A percentile compares a stretch with the other conserved stretches of the same genome.
Conservation (phyloP, 495 filamentous ascomycete genomes). For the Tuber melanosporum region DNA sequence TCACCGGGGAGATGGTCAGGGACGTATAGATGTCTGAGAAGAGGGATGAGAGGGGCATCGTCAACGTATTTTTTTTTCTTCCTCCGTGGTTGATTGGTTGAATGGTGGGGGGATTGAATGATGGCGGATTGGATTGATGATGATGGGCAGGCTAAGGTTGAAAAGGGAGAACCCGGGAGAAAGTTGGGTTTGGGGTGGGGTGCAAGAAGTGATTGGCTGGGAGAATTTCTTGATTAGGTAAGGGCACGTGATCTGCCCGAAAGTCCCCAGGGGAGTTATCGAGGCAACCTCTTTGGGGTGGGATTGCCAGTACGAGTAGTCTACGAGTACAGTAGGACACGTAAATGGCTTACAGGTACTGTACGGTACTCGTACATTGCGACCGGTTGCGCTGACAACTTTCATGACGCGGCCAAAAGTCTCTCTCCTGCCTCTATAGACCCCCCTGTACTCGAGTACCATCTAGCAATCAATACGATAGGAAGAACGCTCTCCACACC, state of each 20-base stretch:
- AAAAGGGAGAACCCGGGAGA: slow-evolving; percentile 25
- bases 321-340: too few relatives aligned
- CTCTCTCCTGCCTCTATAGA: too few relatives aligned
- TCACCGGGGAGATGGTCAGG: slow-evolving; percentile 53
- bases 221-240: slow-evolving; percentile 1
- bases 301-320: background rate
- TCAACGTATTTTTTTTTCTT: slow-evolving; percentile 20
- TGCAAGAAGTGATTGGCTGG: slow-evolving; percentile 18
- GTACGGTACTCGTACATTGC: too few relatives aligned
- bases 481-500: too few relatives aligned
- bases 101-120: background rate
- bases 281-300: background rate
- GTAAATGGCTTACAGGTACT: too few relatives aligned
- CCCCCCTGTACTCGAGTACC: too few relatives aligned
- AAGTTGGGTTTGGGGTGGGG: slow-evolving; percentile 28
- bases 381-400: too few relatives aligned
- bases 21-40: slow-evolving; percentile 58
- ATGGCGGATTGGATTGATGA: slow-evolving; percentile 15
- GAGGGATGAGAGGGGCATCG: slow-evolving; percentile 60
- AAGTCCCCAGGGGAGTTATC: background rate
- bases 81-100: background rate
- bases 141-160: slow-evolving; percentile 11
- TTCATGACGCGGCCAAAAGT: too few relatives aligned
- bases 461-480: too few relatives aligned
- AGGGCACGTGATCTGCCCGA: background rate